These are phyloP conservation scores for Rhizomucor pusillus DNA, from an alignment of 371 early-diverging fungal genomes.

Conservation along the genomic window DNA sequence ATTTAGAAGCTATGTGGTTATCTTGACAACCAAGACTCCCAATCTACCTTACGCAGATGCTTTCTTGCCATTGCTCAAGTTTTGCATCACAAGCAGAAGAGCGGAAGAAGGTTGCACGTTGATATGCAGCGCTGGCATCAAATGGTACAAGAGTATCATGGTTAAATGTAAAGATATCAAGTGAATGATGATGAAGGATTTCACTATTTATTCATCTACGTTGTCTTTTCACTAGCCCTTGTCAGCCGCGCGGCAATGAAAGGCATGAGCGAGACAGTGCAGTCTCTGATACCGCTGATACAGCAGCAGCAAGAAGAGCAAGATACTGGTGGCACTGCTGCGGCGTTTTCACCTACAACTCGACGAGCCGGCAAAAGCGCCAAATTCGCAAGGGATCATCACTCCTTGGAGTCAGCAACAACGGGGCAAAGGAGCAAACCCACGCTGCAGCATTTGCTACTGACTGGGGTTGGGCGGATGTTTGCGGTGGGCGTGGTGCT, in stretches of 20 bases:
- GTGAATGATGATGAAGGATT: not conserved
- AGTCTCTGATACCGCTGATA: slow-evolving; percentile 12
- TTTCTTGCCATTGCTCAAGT: slow-evolving; percentile 48
- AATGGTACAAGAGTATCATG: slow-evolving; percentile 54
- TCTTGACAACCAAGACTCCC: slow-evolving; percentile 39
- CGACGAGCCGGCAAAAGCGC: not conserved
- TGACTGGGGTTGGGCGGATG: too few species aligned
- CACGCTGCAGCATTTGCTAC: too few species aligned
- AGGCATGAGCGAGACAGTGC: slow-evolving; percentile 34
- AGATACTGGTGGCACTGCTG: not conserved
- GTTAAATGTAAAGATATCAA: slow-evolving; percentile 33
- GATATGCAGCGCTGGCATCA: slow-evolving; percentile 46
- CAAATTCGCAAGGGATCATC: not conserved
- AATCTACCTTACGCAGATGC: slow-evolving; percentile 57
- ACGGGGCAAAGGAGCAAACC: not conserved
- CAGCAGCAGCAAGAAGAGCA: slow-evolving; percentile 4
- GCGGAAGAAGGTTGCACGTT: slow-evolving; percentile 27
- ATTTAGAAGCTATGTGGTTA: slow-evolving; percentile 36
- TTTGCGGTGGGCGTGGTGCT: too few species aligned
- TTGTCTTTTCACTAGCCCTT: slow-evolving; percentile 27
- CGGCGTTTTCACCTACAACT: not conserved
- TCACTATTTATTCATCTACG: not conserved
- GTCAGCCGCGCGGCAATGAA: slow-evolving; percentile 37
- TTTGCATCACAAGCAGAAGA: slow-evolving; percentile 48
- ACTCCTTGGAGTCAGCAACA: slow-evolving; percentile 1